phyloP scores from a whole-genome alignment of 768 basidiomycete genomes.

The Boletus speciosus region DNA sequence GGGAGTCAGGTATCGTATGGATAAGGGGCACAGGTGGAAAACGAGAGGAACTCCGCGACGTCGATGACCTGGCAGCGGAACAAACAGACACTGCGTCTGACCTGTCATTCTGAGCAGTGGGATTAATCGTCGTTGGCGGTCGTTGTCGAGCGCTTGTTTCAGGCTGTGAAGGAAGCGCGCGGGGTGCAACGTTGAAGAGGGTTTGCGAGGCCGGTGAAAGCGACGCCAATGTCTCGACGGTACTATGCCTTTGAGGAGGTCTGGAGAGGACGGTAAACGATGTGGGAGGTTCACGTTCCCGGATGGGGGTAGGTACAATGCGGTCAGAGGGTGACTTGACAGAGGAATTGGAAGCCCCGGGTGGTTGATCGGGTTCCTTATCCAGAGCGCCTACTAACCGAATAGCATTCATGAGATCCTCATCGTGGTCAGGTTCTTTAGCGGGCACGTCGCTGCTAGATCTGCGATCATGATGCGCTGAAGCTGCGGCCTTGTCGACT shows the following conservation, averaged over 20 bases:
- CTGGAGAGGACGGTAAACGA: constrained; percentile 63
- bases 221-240: constrained; percentile 10
- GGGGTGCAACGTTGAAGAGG: neutral
- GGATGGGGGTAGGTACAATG: constrained; percentile 55
- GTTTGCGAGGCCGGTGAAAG: constrained; percentile 11
- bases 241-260: constrained; percentile 40
- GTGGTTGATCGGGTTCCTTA: constrained; percentile 16
- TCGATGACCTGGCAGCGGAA: constrained; percentile 21
- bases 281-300: constrained; percentile 50
- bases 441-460: constrained; percentile 15
- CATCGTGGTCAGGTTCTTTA: constrained; percentile 18
- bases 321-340: constrained; percentile 11
- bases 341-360: neutral
- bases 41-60: constrained; percentile 24
- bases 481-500: neutral
- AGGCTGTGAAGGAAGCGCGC: constrained; percentile 9
- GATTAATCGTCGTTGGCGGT: constrained; percentile 4
- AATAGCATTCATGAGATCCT: constrained; percentile 31
- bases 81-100: constrained; percentile 26
- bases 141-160: constrained; percentile 15
- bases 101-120: constrained; percentile 20
- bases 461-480: constrained; percentile 13
- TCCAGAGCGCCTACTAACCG: constrained; percentile 30
- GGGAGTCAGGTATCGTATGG: constrained; percentile 30
- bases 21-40: constrained; percentile 31